Evolutionary conservation across 345 rosid species (phyloP).

Genomic region (Citrus unshiu): DNA sequence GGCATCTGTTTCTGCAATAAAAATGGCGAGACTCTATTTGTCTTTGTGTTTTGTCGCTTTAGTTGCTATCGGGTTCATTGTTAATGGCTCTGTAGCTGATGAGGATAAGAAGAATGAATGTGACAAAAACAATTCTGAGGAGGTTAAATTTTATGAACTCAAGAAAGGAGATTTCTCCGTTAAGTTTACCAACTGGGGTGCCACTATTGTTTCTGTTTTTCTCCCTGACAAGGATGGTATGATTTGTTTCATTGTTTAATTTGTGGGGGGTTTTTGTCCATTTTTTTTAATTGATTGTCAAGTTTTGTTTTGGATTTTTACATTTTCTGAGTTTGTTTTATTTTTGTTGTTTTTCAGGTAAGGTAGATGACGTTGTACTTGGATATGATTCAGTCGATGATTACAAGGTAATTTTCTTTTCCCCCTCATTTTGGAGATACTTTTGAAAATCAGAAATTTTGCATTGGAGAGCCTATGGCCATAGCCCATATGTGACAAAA

Average conservation of each 20-base stretch:
- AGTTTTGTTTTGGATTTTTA: neutral
- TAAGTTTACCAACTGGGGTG: slow-evolving; percentile 85
- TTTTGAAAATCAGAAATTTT: neutral
- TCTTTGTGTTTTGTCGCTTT: slow-evolving; percentile 22
- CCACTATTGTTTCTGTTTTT: slow-evolving; percentile 59
- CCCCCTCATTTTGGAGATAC: neutral
- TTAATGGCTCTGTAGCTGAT: slow-evolving; percentile 8
- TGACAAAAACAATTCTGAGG: neutral
- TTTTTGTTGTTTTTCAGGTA: slow-evolving; percentile 43
- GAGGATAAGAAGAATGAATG: neutral
- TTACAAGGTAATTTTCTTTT: slow-evolving; percentile 38
- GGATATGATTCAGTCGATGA: slow-evolving; percentile 62
- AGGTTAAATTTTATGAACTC: slow-evolving; percentile 58
- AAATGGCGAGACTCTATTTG: slow-evolving; percentile 28
- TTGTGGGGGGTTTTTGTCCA: neutral
- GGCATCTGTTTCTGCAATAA: neutral
- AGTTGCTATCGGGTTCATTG: slow-evolving; percentile 23
- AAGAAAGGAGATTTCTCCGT: slow-evolving; percentile 57
- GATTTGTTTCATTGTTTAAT: slow-evolving; percentile 5
- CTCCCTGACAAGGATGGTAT: slow-evolving; percentile 82
- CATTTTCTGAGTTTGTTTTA: neutral
- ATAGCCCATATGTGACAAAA: neutral
- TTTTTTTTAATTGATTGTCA: neutral
- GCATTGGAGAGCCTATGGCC: neutral
- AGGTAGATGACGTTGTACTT: slow-evolving; percentile 61